Evolutionary conservation across 805 yeast species (phyloP), one percentile per base, ranked within the genome.

Genomic region (Soucietia sequanensis): DNA sequence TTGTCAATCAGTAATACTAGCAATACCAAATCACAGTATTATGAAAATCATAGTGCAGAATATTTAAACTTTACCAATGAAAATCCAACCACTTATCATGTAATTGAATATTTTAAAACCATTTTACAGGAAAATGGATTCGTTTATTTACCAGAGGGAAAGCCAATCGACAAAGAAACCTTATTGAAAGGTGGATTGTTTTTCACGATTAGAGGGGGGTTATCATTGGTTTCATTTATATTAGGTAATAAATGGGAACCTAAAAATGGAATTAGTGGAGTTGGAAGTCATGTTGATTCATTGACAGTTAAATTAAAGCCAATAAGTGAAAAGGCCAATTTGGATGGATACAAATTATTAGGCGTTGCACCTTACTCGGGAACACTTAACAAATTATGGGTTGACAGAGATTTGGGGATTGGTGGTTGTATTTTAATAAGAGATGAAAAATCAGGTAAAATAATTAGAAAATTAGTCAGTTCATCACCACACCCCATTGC

Each of bases 81-180:
- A n/a, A 60, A 61, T 33, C 72, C 74, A n/a, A 65, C 74, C 3
- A 65, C 70, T 2, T 62, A 49, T 40, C 74, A 68, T 46, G 65
- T 55, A 5, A 44, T 62, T 5, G 29, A 37, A 2, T 48, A 52
- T 37, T 56, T 63, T 37, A 41, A 48, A 27, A 27, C 39, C 2
- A 31, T 55, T 3, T 44, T 68, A 6, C 39, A 41, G 6, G 33
- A 37, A 13, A 44, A 54, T 19, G 69, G 67, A 4, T 67, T 65
- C 44, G 39, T 30, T 6, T 53, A 52, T 23, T 16, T 57, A 5
- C 36, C 54, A 1, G 68, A 64, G 24, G 49, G 48, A 10, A 41
- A 48, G 6, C 20, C 41, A 4, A 34, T 48, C 11, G 22, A 4
- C 13, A 16, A 19, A 26, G n/a, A 13, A 18, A 20, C 6, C 12